These are phyloP conservation scores for Bidens hawaiensis DNA, from an alignment of 140 eudicot species.

Conservation along the genomic window DNA sequence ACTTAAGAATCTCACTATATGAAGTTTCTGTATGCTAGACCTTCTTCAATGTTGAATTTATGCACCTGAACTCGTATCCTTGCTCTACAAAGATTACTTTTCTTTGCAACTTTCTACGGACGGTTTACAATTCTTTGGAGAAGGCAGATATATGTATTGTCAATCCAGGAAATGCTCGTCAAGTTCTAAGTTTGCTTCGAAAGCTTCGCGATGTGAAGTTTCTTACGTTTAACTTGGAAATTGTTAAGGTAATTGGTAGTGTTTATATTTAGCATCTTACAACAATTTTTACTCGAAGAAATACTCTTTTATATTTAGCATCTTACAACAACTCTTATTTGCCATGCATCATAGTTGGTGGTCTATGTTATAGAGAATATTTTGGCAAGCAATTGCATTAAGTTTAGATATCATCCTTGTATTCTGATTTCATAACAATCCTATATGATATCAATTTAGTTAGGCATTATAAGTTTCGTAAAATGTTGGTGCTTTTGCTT, in stretches of 20 bases:
- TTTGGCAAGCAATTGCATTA: background rate
- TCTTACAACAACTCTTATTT: too few relatives aligned
- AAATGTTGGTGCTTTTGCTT: too few relatives aligned
- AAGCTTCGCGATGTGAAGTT: background rate
- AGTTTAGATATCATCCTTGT: background rate
- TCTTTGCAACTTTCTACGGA: background rate
- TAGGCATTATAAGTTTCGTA: too few relatives aligned
- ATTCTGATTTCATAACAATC: too few relatives aligned
- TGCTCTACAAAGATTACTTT: background rate
- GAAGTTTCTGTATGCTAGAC: background rate
- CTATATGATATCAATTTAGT: too few relatives aligned
- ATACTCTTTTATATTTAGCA: too few relatives aligned
- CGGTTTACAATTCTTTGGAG: background rate
- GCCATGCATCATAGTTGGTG: too few relatives aligned
- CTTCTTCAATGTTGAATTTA: too few relatives aligned
- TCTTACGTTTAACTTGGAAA: conserved; percentile 18
- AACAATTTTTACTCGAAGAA: too few relatives aligned
- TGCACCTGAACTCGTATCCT: too few relatives aligned
- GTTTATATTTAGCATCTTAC: too few relatives aligned
- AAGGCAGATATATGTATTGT: background rate
- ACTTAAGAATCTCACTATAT: conserved; percentile 1
- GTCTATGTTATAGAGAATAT: too few relatives aligned
- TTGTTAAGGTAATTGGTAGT: conserved; percentile 12
- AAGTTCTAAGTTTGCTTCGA: background rate
- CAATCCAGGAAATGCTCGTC: background rate